A percentile compares a stretch with the other conserved stretches of the same genome.
These are phyloP conservation scores for Aphanomyces invadans DNA, from an alignment of 352 stramenopile genomes.

Conservation along the genomic window DNA sequence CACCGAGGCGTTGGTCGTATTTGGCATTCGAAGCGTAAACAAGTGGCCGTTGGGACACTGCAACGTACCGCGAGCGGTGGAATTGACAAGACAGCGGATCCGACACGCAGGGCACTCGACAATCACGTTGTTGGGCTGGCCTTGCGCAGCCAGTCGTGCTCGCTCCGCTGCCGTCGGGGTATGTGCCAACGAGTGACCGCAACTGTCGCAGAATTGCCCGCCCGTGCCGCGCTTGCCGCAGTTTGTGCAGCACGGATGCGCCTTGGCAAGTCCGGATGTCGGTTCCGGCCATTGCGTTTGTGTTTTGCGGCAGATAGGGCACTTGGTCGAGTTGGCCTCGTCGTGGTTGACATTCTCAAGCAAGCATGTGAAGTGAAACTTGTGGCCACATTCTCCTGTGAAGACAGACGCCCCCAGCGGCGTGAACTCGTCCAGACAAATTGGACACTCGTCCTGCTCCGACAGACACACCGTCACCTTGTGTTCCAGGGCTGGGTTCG, in stretches of 20 bases:
- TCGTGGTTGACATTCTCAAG: slow-evolving; percentile 86
- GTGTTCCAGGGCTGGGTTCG: slow-evolving; percentile 1
- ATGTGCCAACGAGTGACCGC: slow-evolving; percentile 60
- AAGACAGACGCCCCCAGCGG: slow-evolving; percentile 57
- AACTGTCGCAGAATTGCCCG: slow-evolving; percentile 66
- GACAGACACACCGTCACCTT: slow-evolving; percentile 22
- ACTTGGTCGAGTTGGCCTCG: slow-evolving; percentile 83
- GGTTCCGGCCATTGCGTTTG: slow-evolving; percentile 81
- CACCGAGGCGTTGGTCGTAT: slow-evolving; percentile 15
- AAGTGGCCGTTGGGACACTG: slow-evolving; percentile 70
- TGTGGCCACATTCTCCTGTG: slow-evolving; percentile 77
- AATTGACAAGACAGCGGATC: slow-evolving; percentile 71
- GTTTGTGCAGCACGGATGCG: slow-evolving; percentile 80
- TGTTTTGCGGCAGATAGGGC: slow-evolving; percentile 77
- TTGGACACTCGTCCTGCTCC: slow-evolving; percentile 57
- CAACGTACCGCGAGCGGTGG: slow-evolving; percentile 54
- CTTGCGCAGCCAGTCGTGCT: slow-evolving; percentile 42
- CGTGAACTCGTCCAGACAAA: slow-evolving; percentile 71
- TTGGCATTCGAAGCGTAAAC: slow-evolving; percentile 64
- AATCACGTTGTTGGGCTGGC: slow-evolving; percentile 55
- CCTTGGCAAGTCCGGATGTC: slow-evolving; percentile 76
- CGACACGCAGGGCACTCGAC: slow-evolving; percentile 66
- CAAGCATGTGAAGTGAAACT: slow-evolving; percentile 80
- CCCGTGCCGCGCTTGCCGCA: slow-evolving; percentile 62
- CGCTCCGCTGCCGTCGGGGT: slow-evolving; percentile 67